Conservation (phyloP, 1,284 basidiomycete genomes). For the Cryptococcus maquisensis region DNA sequence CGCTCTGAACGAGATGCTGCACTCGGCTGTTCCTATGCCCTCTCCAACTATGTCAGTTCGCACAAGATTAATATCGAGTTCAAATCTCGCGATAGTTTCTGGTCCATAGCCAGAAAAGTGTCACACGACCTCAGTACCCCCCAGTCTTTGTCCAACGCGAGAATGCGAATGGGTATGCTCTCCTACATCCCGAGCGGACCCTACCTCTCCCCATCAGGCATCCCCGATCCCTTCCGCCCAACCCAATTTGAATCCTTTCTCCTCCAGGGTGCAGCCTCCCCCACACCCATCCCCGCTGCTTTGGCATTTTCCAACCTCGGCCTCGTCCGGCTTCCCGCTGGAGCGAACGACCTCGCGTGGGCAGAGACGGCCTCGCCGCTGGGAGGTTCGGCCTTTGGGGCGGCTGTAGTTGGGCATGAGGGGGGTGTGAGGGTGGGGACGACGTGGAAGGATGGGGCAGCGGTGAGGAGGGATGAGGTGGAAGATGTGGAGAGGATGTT, state of each 20-base stretch:
- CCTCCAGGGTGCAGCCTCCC: slow-evolving; percentile 9
- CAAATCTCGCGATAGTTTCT: slow-evolving; percentile 17
- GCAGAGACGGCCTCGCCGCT: slow-evolving; percentile 26
- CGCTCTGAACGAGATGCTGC: slow-evolving; percentile 24
- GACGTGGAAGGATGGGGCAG: slow-evolving; percentile 26
- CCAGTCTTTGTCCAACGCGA: slow-evolving; percentile 10
- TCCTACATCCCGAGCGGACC: slow-evolving; percentile 30
- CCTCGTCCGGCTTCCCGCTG: slow-evolving; percentile 15
- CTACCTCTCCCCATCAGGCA: neutral
- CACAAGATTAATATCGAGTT: slow-evolving; percentile 11
- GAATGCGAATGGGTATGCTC: slow-evolving; percentile 30
- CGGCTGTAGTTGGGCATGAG: slow-evolving; percentile 30
- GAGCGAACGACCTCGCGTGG: slow-evolving; percentile 32
- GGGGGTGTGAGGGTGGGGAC: slow-evolving; percentile 26
- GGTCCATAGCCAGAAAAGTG: slow-evolving; percentile 16
- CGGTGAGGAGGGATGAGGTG: slow-evolving; percentile 8
- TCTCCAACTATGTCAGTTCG: slow-evolving; percentile 31
- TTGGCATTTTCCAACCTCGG: slow-evolving; percentile 39
- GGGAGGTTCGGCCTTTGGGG: slow-evolving; percentile 11
- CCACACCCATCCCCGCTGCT: slow-evolving; percentile 13
- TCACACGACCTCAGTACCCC: slow-evolving; percentile 7
- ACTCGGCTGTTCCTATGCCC: slow-evolving; percentile 23
- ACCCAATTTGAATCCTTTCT: slow-evolving; percentile 43
- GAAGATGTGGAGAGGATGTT: slow-evolving; percentile 12
- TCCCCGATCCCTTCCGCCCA: slow-evolving; percentile 15